Evolutionary conservation across 1,284 basidiomycete species (phyloP), one percentile per base, ranked within the genome.

Genomic region (Moesziomyces sp.): DNA sequence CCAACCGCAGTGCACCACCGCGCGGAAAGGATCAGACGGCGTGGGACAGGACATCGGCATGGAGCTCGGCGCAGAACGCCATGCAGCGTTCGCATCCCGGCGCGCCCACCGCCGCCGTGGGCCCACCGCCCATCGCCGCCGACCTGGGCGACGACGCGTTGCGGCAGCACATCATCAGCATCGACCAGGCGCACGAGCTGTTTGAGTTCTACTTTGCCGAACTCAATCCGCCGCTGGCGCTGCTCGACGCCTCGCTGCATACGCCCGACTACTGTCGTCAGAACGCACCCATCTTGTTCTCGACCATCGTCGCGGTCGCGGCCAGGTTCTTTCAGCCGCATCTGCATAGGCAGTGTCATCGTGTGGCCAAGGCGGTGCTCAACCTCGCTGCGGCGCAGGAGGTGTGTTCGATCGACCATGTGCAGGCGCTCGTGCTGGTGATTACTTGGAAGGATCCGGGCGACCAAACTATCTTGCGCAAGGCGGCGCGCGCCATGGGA

Each of bases 271-370:
- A 92, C 80, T 89, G 93, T 74, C 91, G 92, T 73, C 87, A 87
- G 23, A 89, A 88, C 65, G 91, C 89, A 52, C 90, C 91, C 0
- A 90, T 93, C 78, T 86, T 94, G 54, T 93, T 93, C 84, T 91
- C 92, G 7, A 89, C 90, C 35, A 87, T 94, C 60, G 87, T 93
- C 79, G 91, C 92, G 88, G 91, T 90, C 18, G 91, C 90, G 23
- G 91, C 90, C 86, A 93, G 93, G 84, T 93, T 93, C 79, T 93
- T 92, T 86, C 88, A 88, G 63, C 88, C 90, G 10, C 88, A 89
- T 49, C 83, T 89, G 38, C 92, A 91, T 84, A 88, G 88, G 71
- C 85, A 86, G 30, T 91, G 89, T 73, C 89, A 89, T 69, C 89
- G 88, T 70, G 87, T 92, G 26, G 90, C 89, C 23, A 88, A 91